These are phyloP conservation scores for Cladosporium sp. DNA, from an alignment of 2,329 filamentous ascomycete species.

Conservation along the genomic window DNA sequence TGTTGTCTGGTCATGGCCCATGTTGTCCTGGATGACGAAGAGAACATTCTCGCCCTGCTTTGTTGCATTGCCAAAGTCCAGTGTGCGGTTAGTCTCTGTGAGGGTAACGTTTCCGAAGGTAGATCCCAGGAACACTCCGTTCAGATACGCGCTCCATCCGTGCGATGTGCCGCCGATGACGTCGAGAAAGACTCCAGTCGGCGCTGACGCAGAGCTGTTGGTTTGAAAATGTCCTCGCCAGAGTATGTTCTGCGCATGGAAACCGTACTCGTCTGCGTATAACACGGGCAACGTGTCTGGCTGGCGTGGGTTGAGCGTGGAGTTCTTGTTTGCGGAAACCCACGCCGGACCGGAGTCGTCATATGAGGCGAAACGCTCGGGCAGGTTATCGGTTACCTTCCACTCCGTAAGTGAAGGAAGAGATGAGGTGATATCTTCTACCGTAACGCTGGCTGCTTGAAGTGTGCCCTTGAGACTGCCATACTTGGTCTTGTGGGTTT, in stretches of 20 bases:
- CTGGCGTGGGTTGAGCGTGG: constrained; percentile 35
- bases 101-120: constrained; percentile 47
- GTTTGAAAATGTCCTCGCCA: constrained; percentile 40
- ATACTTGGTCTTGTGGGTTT: constrained; percentile 30
- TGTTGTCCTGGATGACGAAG: constrained; percentile 56
- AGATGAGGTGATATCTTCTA: constrained; percentile 19
- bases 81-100: constrained; percentile 34
- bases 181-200: constrained; percentile 45
- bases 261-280: constrained; percentile 40
- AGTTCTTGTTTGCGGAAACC: constrained; percentile 35
- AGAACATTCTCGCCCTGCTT: constrained; percentile 42
- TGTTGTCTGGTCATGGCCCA: constrained; percentile 53
- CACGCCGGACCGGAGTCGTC: constrained; percentile 41
- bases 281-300: constrained; percentile 37
- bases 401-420: constrained; percentile 43
- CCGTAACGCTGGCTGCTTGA: constrained; percentile 19
- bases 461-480: constrained; percentile 34
- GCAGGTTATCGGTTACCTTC: constrained; percentile 47
- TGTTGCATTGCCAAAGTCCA: constrained; percentile 50
- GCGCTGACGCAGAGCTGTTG: constrained; percentile 15
- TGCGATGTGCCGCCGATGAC: constrained; percentile 52
- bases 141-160: constrained; percentile 55
- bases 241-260: constrained; percentile 38
- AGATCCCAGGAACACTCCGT: constrained; percentile 53
- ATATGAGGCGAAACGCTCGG: constrained; percentile 44